phyloP scores from a whole-genome alignment of 257 asterid genomes.

The Plantago elongata region DNA sequence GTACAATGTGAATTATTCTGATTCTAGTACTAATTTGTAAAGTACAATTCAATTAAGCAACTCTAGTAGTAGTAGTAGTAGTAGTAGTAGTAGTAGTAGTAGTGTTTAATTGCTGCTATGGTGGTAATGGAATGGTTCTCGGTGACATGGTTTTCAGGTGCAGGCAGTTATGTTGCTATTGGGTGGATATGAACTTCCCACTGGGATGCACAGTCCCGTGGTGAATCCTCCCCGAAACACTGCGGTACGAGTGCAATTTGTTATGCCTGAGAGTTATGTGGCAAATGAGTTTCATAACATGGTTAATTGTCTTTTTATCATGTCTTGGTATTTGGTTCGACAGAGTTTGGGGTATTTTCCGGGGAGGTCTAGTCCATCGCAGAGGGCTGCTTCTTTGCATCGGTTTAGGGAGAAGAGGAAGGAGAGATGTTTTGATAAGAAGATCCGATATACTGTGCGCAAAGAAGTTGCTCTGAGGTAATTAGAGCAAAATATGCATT shows the following conservation, averaged over 20 bases:
- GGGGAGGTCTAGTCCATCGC: slow-evolving; percentile 76
- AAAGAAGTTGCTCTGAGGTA: slow-evolving; percentile 99
- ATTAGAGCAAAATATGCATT: neutral
- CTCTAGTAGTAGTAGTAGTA: neutral
- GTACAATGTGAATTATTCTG: neutral
- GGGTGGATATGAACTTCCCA: slow-evolving; percentile 87
- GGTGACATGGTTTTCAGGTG: slow-evolving; percentile 37
- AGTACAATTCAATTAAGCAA: neutral
- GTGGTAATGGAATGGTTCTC: neutral
- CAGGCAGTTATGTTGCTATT: slow-evolving; percentile 80
- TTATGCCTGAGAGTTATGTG: neutral
- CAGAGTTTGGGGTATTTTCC: slow-evolving; percentile 67
- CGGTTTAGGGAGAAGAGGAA: slow-evolving; percentile 91
- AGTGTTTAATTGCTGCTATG: neutral
- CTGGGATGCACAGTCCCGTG: slow-evolving; percentile 57
- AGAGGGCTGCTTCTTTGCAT: slow-evolving; percentile 87
- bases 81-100: too few relatives aligned
- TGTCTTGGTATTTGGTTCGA: slow-evolving; percentile 17
- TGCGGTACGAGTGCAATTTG: slow-evolving; percentile 35
- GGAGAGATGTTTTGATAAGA: slow-evolving; percentile 91
- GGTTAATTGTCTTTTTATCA: slow-evolving; percentile 9
- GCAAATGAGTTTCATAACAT: slow-evolving; percentile 1
- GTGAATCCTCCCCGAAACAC: slow-evolving; percentile 52
- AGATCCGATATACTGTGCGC: slow-evolving; percentile 88
- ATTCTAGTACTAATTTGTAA: neutral